Evolutionary conservation across 768 basidiomycete species (phyloP), one percentile per base, ranked within the genome.

Genomic region (Podaxis pistillaris): DNA sequence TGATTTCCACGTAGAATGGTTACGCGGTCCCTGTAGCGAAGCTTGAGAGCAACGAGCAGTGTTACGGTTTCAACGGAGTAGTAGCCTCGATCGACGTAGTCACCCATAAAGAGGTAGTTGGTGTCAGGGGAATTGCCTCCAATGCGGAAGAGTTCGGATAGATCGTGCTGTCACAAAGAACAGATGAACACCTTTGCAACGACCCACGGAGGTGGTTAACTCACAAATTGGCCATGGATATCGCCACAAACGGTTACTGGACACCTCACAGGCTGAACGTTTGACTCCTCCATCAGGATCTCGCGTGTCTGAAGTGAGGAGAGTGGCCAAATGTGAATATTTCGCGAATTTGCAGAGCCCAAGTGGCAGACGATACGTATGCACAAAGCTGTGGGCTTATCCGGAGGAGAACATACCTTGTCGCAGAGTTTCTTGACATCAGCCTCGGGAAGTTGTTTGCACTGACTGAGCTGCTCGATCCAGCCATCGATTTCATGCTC

Each of bases 61-160:
- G 96, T 97, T 68, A 99, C 96, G 1, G 97, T 99, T 79, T 99
- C 97, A 61, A 99, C 96, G 19, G 95, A 97, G 79, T 98, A 98
- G 82, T 98, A 99, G 19, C 96, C 96, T 71, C 96, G 88, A 80
- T 98, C 97, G 69, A 98, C 97, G 74, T 98, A 99, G 82, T 99
- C 97, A 30, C 97, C 97, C 97, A 99, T 99, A 82, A 98, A 99
- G 70, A 99, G 90, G 76, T 99, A 99, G 79, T 98, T 99, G 67
- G 97, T 99, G 77, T 97, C 95, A 49, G 97, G 97, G 13, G 94
- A 96, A 79, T 97, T 96, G 55, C 97, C 97, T 58, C 97, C 97
- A 73, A 98, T 98, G 60, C 96, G 89, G 79, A 99, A 98, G 46
- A 98, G 89, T 75, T 99, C 97, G 62, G 95, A 96, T 60, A 99